Evolutionary conservation across 1,284 basidiomycete genomes (phyloP).

Genomic region (Exsudoporus floridanus): DNA sequence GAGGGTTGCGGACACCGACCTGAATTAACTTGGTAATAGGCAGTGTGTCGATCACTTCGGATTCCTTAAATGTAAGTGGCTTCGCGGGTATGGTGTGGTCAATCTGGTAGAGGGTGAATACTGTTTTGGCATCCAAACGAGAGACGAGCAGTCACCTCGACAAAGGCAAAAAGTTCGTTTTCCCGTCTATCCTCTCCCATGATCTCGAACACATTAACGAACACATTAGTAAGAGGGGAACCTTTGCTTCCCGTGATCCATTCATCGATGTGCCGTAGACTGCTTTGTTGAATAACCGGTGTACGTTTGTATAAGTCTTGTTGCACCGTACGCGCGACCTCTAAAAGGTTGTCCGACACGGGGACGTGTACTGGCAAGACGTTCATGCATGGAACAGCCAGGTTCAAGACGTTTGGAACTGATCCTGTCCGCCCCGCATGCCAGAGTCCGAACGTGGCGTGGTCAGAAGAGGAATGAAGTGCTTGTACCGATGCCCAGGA

Average conservation of each 20-base stretch:
- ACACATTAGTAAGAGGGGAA: conserved; percentile 45
- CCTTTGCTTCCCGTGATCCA: conserved; percentile 35
- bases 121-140: not conserved
- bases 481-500: conserved; percentile 47
- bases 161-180: conserved; percentile 5
- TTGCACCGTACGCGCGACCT: conserved; percentile 38
- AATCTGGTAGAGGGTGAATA: conserved; percentile 24
- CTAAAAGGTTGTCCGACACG: conserved; percentile 20
- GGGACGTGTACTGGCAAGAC: conserved; percentile 44
- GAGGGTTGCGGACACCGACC: conserved; percentile 14
- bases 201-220: conserved; percentile 46
- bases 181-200: conserved; percentile 20
- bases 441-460: conserved; percentile 47
- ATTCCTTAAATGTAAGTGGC: conserved; percentile 6
- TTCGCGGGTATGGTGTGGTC: conserved; percentile 36
- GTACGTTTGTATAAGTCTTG: conserved; percentile 41
- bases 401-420: conserved; percentile 35
- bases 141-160: conserved; percentile 6
- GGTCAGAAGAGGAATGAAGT: conserved; percentile 29
- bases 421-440: conserved; percentile 45
- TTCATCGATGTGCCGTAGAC: conserved; percentile 38
- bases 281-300: conserved; percentile 44
- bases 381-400: conserved; percentile 50
- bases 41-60: conserved; percentile 19
- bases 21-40: conserved; percentile 28